Percentiles rank a stretch among this genome's conserved stretches.
Evolutionary conservation across 176 grass and related monocot species (phyloP).

Genomic region (Typha latifolia): DNA sequence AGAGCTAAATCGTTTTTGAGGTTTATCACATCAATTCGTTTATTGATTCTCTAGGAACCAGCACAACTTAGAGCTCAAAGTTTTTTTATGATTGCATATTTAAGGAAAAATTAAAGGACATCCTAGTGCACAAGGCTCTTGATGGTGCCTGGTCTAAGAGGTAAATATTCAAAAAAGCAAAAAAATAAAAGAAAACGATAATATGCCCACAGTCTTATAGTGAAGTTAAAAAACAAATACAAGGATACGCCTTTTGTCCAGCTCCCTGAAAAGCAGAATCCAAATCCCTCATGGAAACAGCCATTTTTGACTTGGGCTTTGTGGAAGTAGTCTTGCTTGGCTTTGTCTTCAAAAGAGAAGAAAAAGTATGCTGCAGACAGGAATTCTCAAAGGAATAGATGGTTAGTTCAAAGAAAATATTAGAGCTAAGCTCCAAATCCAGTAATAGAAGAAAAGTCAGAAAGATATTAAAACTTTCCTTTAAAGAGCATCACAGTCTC

Average conservation of each 20-base stretch:
- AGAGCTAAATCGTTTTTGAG: background rate
- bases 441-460: too few relatives aligned
- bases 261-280: slow-evolving; percentile 61
- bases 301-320: slow-evolving; percentile 34
- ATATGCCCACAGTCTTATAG: background rate
- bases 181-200: slow-evolving; percentile 9
- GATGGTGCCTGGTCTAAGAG: too few relatives aligned
- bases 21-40: background rate
- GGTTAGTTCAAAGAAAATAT: slow-evolving; percentile 4
- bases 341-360: slow-evolving; percentile 35
- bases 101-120: too few relatives aligned
- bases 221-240: background rate
- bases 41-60: background rate
- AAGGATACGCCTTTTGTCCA: slow-evolving; percentile 91
- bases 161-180: slow-evolving; percentile 17
- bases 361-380: slow-evolving; percentile 26
- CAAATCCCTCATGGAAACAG: slow-evolving; percentile 81
- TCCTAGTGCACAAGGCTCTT: too few relatives aligned
- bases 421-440: background rate
- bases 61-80: background rate
- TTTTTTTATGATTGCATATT: too few relatives aligned
- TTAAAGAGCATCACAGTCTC: too few relatives aligned
- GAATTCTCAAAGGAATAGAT: slow-evolving; percentile 4
- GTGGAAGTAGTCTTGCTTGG: slow-evolving; percentile 27
- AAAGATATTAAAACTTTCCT: too few relatives aligned